A percentile compares a stretch with the other conserved stretches of the same genome.
Conservation (phyloP, 805 yeast genomes). For the Metschnikowia bowlesiae region DNA sequence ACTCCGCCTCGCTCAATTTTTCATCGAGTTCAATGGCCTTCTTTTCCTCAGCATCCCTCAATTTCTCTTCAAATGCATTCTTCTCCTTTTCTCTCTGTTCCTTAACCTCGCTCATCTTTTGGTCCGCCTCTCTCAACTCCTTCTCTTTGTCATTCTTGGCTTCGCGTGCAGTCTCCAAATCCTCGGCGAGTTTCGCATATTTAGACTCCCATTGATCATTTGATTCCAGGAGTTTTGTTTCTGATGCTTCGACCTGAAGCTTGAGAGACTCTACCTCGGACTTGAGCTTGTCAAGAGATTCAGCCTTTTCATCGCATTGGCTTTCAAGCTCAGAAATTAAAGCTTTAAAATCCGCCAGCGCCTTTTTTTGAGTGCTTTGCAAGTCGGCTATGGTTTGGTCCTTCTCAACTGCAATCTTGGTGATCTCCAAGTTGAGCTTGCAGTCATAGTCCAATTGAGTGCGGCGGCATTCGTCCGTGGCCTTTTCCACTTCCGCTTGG, state of each 20-base stretch:
- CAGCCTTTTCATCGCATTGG: constrained; percentile 1
- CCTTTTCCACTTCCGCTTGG: neutral
- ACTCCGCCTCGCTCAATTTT: neutral
- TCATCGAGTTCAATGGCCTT: constrained; percentile 5
- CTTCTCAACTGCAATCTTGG: constrained; percentile 19
- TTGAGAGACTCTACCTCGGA: constrained; percentile 5
- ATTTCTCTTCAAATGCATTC: neutral
- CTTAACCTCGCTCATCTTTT: constrained; percentile 4
- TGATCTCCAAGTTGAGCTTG: constrained; percentile 24
- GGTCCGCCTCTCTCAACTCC: constrained; percentile 2
- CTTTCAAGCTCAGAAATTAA: constrained; percentile 1
- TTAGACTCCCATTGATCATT: neutral
- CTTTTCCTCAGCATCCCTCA: constrained; percentile 1
- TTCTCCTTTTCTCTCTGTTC: neutral
- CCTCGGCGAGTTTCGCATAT: neutral
- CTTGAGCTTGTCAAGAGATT: constrained; percentile 1
- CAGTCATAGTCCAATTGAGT: constrained; percentile 17
- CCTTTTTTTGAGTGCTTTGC: neutral
- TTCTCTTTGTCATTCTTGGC: neutral
- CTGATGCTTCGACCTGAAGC: constrained; percentile 4
- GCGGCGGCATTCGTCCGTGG: constrained; percentile 8
- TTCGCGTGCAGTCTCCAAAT: neutral
- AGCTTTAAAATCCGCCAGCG: neutral
- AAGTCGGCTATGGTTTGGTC: constrained; percentile 13
- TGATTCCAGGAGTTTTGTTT: neutral